phyloP scores from a whole-genome alignment of 495 filamentous ascomycete species.

The Xylaria intraflava region DNA sequence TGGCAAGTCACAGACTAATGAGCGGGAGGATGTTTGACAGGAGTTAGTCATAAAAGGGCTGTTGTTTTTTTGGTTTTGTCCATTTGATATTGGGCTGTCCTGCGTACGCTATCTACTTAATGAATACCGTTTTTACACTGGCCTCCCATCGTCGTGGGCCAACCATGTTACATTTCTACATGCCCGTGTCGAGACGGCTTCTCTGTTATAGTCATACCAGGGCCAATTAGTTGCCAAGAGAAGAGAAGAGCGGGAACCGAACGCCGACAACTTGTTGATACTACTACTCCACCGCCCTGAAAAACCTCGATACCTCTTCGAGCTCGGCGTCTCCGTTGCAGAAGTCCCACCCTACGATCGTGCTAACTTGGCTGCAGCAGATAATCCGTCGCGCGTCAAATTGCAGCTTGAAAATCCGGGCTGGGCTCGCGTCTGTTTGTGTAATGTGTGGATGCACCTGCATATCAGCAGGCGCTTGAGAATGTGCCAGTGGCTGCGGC shows the following conservation, averaged over 20 bases:
- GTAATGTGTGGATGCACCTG: constrained; percentile 26
- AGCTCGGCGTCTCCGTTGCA: constrained; percentile 82
- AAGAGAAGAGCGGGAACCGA: not conserved
- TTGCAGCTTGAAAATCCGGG: constrained; percentile 93
- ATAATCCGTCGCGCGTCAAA: constrained; percentile 93
- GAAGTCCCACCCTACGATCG: constrained; percentile 98
- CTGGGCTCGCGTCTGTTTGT: constrained; percentile 42
- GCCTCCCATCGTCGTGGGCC: not conserved
- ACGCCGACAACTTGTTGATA: not conserved
- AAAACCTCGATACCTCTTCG: constrained; percentile 74
- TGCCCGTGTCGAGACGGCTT: not conserved
- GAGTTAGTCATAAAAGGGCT: constrained; percentile 3
- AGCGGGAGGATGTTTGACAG: not conserved
- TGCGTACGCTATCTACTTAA: not conserved
- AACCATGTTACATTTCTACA: not conserved
- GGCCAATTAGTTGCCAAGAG: not conserved
- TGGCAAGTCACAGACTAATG: not conserved
- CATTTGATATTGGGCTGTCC: not conserved
- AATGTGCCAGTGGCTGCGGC: constrained; percentile 4
- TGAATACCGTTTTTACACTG: not conserved
- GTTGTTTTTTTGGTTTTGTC: no score
- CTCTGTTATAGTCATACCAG: not conserved
- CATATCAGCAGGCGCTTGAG: constrained; percentile 13
- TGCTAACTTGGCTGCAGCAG: constrained; percentile 82
- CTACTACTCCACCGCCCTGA: constrained; percentile 46